Evolutionary conservation across 2,329 filamentous ascomycete species (phyloP).

Genomic region (Fusarium sp.): DNA sequence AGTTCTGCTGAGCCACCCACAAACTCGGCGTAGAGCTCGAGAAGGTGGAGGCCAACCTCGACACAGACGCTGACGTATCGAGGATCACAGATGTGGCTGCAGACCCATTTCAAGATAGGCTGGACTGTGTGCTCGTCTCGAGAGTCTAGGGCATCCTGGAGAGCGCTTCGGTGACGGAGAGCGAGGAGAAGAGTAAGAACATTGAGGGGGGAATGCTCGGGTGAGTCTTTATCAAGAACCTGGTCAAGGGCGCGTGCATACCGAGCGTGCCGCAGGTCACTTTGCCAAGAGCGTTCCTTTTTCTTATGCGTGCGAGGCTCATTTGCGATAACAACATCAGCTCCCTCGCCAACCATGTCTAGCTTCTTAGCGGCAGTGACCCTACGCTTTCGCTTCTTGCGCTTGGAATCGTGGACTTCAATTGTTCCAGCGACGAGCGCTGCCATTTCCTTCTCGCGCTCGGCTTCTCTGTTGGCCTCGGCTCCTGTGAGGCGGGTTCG

Average conservation of each 20-base stretch:
- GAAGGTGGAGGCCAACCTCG: slow-evolving; percentile 83
- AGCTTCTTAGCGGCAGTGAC: slow-evolving; percentile 66
- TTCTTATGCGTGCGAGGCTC: slow-evolving; percentile 65
- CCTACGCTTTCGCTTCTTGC: slow-evolving; percentile 75
- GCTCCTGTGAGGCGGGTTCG: slow-evolving; percentile 88
- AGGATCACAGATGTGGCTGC: slow-evolving; percentile 84
- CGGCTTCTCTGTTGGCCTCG: slow-evolving; percentile 80
- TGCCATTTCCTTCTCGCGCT: slow-evolving; percentile 87
- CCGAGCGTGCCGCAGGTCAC: slow-evolving; percentile 80
- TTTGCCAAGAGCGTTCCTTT: slow-evolving; percentile 82
- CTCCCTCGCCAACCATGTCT: slow-evolving; percentile 85
- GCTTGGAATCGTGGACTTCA: slow-evolving; percentile 80
- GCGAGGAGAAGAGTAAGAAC: slow-evolving; percentile 85
- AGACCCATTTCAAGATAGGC: slow-evolving; percentile 86
- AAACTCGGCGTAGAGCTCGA: slow-evolving; percentile 90
- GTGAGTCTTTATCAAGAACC: slow-evolving; percentile 70
- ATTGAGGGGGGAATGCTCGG: slow-evolving; percentile 70
- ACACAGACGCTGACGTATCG: slow-evolving; percentile 84
- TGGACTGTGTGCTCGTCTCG: slow-evolving; percentile 85
- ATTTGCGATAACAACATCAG: slow-evolving; percentile 89
- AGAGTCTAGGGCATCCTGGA: slow-evolving; percentile 82
- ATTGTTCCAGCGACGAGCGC: slow-evolving; percentile 83
- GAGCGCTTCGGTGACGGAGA: slow-evolving; percentile 87
- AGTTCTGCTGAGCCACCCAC: slow-evolving; percentile 80
- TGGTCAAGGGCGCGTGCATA: slow-evolving; percentile 84